Base-by-base conservation (phyloP, 2,329 filamentous ascomycete genomes). In the Xylariaceae sp. region DNA sequence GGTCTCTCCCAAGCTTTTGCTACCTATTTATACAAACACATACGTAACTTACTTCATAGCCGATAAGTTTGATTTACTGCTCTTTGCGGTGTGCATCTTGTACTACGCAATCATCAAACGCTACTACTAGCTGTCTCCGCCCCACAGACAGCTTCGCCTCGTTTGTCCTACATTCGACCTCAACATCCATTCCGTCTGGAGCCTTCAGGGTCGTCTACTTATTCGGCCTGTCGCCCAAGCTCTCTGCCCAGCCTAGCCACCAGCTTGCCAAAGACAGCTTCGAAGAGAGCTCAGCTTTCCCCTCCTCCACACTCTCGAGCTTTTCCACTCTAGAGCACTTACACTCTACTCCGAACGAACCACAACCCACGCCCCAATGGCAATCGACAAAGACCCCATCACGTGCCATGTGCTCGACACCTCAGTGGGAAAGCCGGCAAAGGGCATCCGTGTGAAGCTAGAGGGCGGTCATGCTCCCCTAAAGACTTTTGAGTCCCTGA, bases 341-440 rank as follows among this genome's bases (percentile, higher is more conserved):
- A 29, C 4, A 26, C 9, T 26, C 23, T 26, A 42, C 37, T 32
- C 16, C 40, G 42, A 49, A 29, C 41, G 41, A 44, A 20, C 14
- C 40, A 47, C 32, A 40, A 42, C 48, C 29, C 37, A 26, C 55
- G 20, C 26, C 41, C 20, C 57, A 45, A 71, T 71, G 71, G 66
- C 70, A 40, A 60, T 23, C 63, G 63, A 68, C 56, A 85, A 83
- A 69, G 84, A 86, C 70, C 85, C 84, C 70, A 93, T 95, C 69
- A 93, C 90, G 73, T 93, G 90, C 79, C 90, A 95, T 79, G 84
- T 93, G 73, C 89, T 95, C 72, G 89, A 95, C 79, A 93, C 90
- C 10, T 83, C 86, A n/a, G 77, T 82, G 59, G 90, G 90, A 68
- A 81, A 81, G 54, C 90, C 90, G 20, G 90, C 85, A 16, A 74